Conservation (phyloP, 371 early-diverging fungal genomes). For the Parasitella parasitica region DNA sequence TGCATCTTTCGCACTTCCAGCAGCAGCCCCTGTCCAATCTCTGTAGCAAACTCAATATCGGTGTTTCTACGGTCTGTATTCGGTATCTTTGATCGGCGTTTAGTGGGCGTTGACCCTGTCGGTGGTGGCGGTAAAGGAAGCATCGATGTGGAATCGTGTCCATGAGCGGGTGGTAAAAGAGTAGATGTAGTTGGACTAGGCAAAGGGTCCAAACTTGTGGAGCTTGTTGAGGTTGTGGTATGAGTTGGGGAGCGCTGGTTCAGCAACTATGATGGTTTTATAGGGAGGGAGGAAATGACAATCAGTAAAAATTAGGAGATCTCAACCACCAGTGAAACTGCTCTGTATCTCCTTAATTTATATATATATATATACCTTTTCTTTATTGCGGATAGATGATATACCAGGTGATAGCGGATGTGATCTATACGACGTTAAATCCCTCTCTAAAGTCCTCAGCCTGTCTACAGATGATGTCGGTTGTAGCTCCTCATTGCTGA, state of each 20-base stretch:
- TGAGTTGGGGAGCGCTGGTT: constrained; percentile 25
- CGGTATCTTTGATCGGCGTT: constrained; percentile 52
- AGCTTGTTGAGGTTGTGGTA: background rate
- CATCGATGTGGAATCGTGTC: constrained; percentile 37
- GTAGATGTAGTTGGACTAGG: constrained; percentile 45
- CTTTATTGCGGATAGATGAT: constrained; percentile 28
- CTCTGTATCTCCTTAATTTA: background rate
- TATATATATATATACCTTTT: constrained; percentile 31
- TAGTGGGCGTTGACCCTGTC: constrained; percentile 50
- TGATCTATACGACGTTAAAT: constrained; percentile 25
- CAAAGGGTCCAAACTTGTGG: constrained; percentile 39
- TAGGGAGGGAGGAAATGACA: background rate
- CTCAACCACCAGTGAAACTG: background rate
- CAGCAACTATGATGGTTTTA: constrained; percentile 18
- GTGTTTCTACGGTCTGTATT: constrained; percentile 49
- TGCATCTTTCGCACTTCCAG: constrained; percentile 57
- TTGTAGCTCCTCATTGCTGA: constrained; percentile 7
- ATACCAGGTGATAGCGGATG: constrained; percentile 27
- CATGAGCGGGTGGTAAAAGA: constrained; percentile 34
- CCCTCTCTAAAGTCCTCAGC: constrained; percentile 41
- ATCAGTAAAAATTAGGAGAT: background rate
- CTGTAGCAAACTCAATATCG: constrained; percentile 58
- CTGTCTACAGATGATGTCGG: constrained; percentile 28
- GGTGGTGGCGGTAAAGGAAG: constrained; percentile 45
- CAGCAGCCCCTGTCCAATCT: constrained; percentile 57